A percentile compares a stretch with the other conserved stretches of the same genome.
phyloP scores from a whole-genome alignment of 768 basidiomycete genomes.

The Tephrocybe sp. region DNA sequence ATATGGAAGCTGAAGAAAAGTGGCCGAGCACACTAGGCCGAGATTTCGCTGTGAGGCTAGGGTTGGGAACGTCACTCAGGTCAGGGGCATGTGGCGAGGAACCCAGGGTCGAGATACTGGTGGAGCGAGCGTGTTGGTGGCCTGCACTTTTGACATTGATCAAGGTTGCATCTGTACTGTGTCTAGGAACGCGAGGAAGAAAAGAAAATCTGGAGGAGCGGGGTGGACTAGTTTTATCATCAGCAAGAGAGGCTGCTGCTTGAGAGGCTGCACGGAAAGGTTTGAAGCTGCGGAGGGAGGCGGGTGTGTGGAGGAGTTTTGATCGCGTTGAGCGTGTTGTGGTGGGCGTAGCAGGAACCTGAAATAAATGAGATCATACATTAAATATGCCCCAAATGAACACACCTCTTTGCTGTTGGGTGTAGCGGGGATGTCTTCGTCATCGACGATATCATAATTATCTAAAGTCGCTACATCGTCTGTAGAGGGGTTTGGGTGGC shows the following conservation, averaged over 20 bases:
- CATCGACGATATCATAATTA: conserved; percentile 50
- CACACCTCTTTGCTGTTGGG: conserved; percentile 18
- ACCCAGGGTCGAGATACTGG: conserved; percentile 47
- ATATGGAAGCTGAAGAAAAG: conserved; percentile 49
- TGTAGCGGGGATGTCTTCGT: conserved; percentile 44
- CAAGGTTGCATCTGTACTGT: conserved; percentile 27
- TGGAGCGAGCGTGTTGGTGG: conserved; percentile 43
- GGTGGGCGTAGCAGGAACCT: conserved; percentile 35
- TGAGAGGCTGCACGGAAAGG: conserved; percentile 43
- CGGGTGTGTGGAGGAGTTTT: conserved; percentile 33
- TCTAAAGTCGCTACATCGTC: conserved; percentile 34
- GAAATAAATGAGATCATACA: conserved; percentile 3
- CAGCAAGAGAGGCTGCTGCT: conserved; percentile 28
- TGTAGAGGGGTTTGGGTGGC: conserved; percentile 15
- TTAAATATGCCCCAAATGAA: background rate
- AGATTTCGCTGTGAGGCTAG: conserved; percentile 43
- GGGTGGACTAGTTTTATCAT: conserved; percentile 29
- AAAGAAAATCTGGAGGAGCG: conserved; percentile 43
- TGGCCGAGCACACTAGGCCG: conserved; percentile 66
- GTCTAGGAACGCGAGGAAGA: conserved; percentile 39
- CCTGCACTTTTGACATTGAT: conserved; percentile 20
- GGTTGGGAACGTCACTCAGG: conserved; percentile 6
- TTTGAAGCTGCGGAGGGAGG: conserved; percentile 41
- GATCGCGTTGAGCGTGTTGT: conserved; percentile 32
- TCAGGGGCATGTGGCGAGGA: conserved; percentile 6